These are phyloP conservation scores for Xanthoparmelia taractica DNA, from an alignment of 495 filamentous ascomycete genomes.

Conservation along the genomic window DNA sequence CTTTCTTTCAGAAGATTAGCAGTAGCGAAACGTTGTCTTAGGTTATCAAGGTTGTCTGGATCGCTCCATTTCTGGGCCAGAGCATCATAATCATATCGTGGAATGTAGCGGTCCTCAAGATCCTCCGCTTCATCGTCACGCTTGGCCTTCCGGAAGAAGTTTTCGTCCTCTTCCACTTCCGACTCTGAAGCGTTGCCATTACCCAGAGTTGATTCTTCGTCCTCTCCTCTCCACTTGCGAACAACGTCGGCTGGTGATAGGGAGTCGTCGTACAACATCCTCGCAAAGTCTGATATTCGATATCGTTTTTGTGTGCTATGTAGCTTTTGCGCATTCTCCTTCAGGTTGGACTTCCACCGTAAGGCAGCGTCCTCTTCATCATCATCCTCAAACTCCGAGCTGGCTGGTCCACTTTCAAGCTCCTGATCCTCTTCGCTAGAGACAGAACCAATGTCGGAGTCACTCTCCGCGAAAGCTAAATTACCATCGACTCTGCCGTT, in stretches of 20 bases:
- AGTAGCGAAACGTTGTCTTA: constrained; percentile 67
- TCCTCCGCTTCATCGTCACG: constrained; percentile 52
- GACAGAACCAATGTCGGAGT: constrained; percentile 88
- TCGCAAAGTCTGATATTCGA: constrained; percentile 69
- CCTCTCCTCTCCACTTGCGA: constrained; percentile 67
- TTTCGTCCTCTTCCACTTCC: constrained; percentile 62
- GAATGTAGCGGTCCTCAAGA: constrained; percentile 67
- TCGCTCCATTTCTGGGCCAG: constrained; percentile 80
- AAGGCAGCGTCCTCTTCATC: constrained; percentile 56
- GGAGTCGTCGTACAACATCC: constrained; percentile 80
- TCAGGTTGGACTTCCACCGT: constrained; percentile 82
- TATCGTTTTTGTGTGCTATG: constrained; percentile 62
- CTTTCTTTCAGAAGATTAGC: constrained; percentile 47
- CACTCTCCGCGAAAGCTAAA: constrained; percentile 87
- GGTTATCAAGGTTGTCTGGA: constrained; percentile 63
- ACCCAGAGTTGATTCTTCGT: constrained; percentile 33
- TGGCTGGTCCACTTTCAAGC: constrained; percentile 52
- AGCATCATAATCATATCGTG: constrained; percentile 68
- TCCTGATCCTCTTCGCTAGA: constrained; percentile 60
- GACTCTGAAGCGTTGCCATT: constrained; percentile 36
- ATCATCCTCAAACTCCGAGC: constrained; percentile 38
- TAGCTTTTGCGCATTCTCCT: constrained; percentile 61
- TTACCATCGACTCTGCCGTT: constrained; percentile 48
- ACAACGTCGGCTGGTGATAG: constrained; percentile 69
- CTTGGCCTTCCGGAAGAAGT: constrained; percentile 75